Percentiles rank a stretch among this genome's conserved stretches.
These are phyloP conservation scores for Fusarium acutatum DNA, from an alignment of 2,329 filamentous ascomycete genomes.

Conservation along the genomic window DNA sequence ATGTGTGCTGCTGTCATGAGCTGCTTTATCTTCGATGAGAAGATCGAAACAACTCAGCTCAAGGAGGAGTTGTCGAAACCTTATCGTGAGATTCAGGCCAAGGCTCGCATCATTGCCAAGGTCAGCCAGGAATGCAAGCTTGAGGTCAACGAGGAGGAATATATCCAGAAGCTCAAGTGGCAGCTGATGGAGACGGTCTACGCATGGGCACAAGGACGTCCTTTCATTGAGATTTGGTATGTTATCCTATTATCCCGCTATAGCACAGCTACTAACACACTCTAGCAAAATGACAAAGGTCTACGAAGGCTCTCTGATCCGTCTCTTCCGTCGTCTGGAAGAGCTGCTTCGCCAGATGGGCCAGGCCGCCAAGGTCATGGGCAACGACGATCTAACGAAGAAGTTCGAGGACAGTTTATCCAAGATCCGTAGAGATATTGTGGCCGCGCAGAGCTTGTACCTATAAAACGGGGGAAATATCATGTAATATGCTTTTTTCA, in stretches of 20 bases:
- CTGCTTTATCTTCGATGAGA: slow-evolving; percentile 98
- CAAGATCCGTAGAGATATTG: slow-evolving; percentile 92
- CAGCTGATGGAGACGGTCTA: slow-evolving; percentile 97
- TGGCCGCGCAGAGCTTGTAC: slow-evolving; percentile 93
- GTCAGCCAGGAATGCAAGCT: slow-evolving; percentile 95
- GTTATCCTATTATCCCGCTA: rapidly evolving
- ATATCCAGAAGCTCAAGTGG: slow-evolving; percentile 87
- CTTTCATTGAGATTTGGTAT: slow-evolving; percentile 90
- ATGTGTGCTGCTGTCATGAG: slow-evolving; percentile 86
- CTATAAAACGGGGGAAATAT: slow-evolving; percentile 59
- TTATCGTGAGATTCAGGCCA: slow-evolving; percentile 84
- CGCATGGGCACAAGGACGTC: slow-evolving; percentile 88
- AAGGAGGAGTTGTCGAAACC: slow-evolving; percentile 88
- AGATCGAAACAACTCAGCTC: slow-evolving; percentile 79
- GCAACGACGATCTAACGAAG: slow-evolving; percentile 88
- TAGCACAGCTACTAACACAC: slow-evolving; percentile 27
- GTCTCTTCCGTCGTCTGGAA: slow-evolving; percentile 93
- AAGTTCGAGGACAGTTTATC: slow-evolving; percentile 89
- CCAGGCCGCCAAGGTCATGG: slow-evolving; percentile 97
- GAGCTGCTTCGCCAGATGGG: slow-evolving; percentile 95
- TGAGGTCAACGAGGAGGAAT: slow-evolving; percentile 93
- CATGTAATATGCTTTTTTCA: slow-evolving; percentile 30
- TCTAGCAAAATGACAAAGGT: slow-evolving; percentile 97
- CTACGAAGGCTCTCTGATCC: slow-evolving; percentile 95
- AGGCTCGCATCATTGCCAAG: slow-evolving; percentile 89